Evolutionary conservation across 2,329 filamentous ascomycete genomes (phyloP).

Genomic region (Orbilia ellipsospora): DNA sequence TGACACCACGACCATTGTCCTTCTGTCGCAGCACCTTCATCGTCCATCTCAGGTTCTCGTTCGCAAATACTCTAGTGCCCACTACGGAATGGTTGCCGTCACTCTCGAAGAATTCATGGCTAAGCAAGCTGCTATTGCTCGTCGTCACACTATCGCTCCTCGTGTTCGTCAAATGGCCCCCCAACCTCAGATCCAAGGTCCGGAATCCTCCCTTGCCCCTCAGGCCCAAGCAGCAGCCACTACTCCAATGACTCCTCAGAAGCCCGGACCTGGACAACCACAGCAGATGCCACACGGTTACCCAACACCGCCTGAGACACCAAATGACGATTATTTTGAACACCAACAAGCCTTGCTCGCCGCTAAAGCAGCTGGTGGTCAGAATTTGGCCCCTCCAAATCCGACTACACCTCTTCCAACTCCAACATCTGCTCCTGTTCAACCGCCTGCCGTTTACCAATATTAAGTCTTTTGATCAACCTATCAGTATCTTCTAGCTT

Average conservation of each 20-base stretch:
- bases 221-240: constrained; percentile 67
- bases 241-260: constrained; percentile 82
- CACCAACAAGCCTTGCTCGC: constrained; percentile 53
- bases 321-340: constrained; percentile 71
- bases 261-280: constrained; percentile 65
- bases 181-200: constrained; percentile 68
- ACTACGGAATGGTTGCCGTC: constrained; percentile 73
- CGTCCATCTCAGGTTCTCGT: constrained; percentile 75
- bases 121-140: constrained; percentile 70
- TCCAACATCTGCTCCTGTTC: constrained; percentile 55
- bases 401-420: constrained; percentile 57
- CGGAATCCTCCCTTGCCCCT: constrained; percentile 64
- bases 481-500: constrained; percentile 4
- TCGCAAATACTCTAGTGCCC: constrained; percentile 75
- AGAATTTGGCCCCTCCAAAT: constrained; percentile 55
- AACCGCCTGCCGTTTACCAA: constrained; percentile 31
- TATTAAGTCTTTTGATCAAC: constrained; percentile 15
- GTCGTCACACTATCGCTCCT: constrained; percentile 61
- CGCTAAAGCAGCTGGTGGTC: constrained; percentile 60
- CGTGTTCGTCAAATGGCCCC: constrained; percentile 64
- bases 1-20: constrained; percentile 68
- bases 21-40: constrained; percentile 73
- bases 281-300: constrained; percentile 76
- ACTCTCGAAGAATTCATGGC: constrained; percentile 75
- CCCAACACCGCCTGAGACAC: constrained; percentile 86